Conservation (phyloP, 305 asterid species). For the Lippia alba region DNA sequence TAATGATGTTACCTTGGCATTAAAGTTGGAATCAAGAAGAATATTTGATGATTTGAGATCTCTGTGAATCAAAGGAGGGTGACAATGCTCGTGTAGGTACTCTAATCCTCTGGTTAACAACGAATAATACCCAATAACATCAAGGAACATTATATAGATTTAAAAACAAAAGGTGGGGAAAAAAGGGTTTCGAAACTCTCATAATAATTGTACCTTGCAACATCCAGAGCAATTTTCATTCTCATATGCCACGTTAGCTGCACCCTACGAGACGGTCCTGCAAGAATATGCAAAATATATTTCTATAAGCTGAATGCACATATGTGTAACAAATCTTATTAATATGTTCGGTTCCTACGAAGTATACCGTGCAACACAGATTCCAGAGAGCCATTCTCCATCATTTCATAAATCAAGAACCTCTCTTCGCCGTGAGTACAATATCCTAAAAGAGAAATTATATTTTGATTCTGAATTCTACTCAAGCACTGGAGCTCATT, state of each 20-base stretch:
- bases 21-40: conserved; percentile 73
- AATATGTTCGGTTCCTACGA: not conserved
- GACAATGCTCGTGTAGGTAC: conserved; percentile 78
- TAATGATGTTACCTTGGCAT: conserved; percentile 62
- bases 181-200: not conserved
- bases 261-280: conserved; percentile 70
- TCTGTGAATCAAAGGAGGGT: conserved; percentile 83
- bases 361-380: conserved; percentile 76
- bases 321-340: not conserved
- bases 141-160: not conserved
- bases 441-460: conserved; percentile 69
- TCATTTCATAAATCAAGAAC: conserved; percentile 75
- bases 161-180: not conserved
- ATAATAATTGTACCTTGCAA: conserved; percentile 62
- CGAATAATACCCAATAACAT: conserved; percentile 1
- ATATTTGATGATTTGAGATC: conserved; percentile 80
- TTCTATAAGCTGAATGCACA: not conserved
- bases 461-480: conserved; percentile 66
- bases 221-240: conserved; percentile 86
- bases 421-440: conserved; percentile 59
- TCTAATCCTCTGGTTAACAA: conserved; percentile 70
- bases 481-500: conserved; percentile 65
- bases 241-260: conserved; percentile 71
- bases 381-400: conserved; percentile 79
- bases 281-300: not conserved